phyloP scores from a whole-genome alignment of 2,329 filamentous ascomycete genomes.

The Pestalotiopsis fici region DNA sequence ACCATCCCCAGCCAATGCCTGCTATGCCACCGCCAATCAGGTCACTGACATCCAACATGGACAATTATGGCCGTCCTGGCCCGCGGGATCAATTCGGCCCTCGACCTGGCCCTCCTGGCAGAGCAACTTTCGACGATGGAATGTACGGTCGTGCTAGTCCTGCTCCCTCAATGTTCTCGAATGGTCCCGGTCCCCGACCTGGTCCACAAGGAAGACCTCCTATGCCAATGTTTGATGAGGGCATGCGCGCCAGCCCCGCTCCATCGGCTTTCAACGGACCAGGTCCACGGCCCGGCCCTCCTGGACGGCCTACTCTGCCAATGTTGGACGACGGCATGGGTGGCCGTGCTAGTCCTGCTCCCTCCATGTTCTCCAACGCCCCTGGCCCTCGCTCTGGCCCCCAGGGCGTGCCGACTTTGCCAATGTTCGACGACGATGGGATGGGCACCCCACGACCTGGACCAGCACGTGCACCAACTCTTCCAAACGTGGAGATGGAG shows the following conservation, averaged over 20 bases:
- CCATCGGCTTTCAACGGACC: slow-evolving; percentile 27
- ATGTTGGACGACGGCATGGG: slow-evolving; percentile 3
- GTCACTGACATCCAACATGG: slow-evolving; percentile 32
- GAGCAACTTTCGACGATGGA: slow-evolving; percentile 22
- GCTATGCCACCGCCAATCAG: slow-evolving; percentile 33
- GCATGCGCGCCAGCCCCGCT: slow-evolving; percentile 31
- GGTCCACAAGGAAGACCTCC: slow-evolving; percentile 4
- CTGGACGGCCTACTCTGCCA: slow-evolving; percentile 5
- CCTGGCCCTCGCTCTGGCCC: not conserved
- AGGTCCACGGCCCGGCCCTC: not conserved
- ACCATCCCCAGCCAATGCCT: slow-evolving; percentile 24
- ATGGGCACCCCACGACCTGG: not conserved
- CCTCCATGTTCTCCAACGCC: slow-evolving; percentile 19
- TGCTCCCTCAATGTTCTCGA: slow-evolving; percentile 25
- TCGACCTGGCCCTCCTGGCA: slow-evolving; percentile 22
- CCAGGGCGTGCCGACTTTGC: slow-evolving; percentile 5
- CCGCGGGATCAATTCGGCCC: slow-evolving; percentile 20
- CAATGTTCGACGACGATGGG: slow-evolving; percentile 20
- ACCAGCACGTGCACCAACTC: slow-evolving; percentile 3
- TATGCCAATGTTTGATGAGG: slow-evolving; percentile 20
- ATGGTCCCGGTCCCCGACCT: slow-evolving; percentile 13
- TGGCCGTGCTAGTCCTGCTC: slow-evolving; percentile 24
- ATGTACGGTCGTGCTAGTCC: slow-evolving; percentile 32
- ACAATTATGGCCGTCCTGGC: slow-evolving; percentile 27
- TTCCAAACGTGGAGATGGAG: not conserved